A percentile compares a stretch with the other conserved stretches of the same genome.
Evolutionary conservation across 2,329 filamentous ascomycete genomes (phyloP).

Genomic region (Pseudogymnoascus sp.): DNA sequence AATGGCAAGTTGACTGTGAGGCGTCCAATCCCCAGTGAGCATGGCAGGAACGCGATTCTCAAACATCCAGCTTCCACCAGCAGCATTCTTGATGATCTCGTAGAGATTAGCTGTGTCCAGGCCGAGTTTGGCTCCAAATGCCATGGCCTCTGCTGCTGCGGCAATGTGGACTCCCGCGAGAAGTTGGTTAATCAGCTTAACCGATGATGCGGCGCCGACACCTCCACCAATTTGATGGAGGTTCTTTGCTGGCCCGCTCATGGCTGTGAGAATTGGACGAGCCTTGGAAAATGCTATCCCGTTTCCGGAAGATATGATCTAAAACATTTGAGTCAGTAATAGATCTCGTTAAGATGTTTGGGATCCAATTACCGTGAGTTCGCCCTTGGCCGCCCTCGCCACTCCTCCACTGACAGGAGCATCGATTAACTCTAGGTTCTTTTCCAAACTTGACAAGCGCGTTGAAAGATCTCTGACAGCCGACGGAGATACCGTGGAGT

Average conservation of each 20-base stretch:
- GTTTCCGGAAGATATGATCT: slow-evolving; percentile 30
- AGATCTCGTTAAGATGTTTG: not conserved
- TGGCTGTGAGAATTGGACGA: slow-evolving; percentile 24
- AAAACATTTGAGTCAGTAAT: not conserved
- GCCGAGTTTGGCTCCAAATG: slow-evolving; percentile 44
- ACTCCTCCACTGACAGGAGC: slow-evolving; percentile 63
- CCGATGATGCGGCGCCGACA: slow-evolving; percentile 48
- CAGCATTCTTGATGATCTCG: slow-evolving; percentile 37
- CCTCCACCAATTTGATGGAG: slow-evolving; percentile 47
- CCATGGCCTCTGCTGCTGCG: slow-evolving; percentile 47
- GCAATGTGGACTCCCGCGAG: slow-evolving; percentile 52
- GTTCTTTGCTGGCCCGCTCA: slow-evolving; percentile 27
- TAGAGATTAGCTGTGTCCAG: slow-evolving; percentile 41
- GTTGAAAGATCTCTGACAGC: slow-evolving; percentile 56
- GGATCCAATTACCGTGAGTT: slow-evolving; percentile 25
- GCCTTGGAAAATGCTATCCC: slow-evolving; percentile 19
- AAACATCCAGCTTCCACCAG: slow-evolving; percentile 33
- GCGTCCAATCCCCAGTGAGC: slow-evolving; percentile 27
- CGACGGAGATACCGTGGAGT: slow-evolving; percentile 59
- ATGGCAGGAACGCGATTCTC: slow-evolving; percentile 31
- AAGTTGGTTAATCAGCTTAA: slow-evolving; percentile 52
- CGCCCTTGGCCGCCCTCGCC: slow-evolving; percentile 37
- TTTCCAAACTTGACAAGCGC: slow-evolving; percentile 43
- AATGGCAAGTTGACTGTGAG: slow-evolving; percentile 30
- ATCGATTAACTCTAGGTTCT: slow-evolving; percentile 60